These are phyloP conservation scores for Alnus rubra DNA, from an alignment of 306 rosid genomes.

Conservation along the genomic window DNA sequence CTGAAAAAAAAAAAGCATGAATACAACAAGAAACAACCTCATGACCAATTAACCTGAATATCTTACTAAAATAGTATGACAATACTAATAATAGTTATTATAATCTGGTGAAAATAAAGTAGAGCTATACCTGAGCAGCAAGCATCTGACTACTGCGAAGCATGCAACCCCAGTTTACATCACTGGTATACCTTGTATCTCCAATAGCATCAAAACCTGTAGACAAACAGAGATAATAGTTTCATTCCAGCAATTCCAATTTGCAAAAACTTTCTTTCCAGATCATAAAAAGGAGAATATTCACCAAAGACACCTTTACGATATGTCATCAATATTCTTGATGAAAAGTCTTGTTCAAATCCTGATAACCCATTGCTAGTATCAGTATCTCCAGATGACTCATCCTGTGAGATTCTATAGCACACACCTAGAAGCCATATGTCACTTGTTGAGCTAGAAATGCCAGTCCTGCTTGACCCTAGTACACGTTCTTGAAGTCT, in stretches of 20 bases:
- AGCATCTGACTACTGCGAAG: slow-evolving; percentile 99
- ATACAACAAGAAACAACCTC: slow-evolving; percentile 10
- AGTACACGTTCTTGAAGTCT: slow-evolving; percentile 78
- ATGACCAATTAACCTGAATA: slow-evolving; percentile 2
- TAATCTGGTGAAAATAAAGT: not conserved
- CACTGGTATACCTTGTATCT: slow-evolving; percentile 84
- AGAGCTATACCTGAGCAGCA: slow-evolving; percentile 75
- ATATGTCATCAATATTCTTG: slow-evolving; percentile 85
- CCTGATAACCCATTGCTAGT: slow-evolving; percentile 47
- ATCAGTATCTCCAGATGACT: slow-evolving; percentile 50
- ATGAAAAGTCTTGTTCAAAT: slow-evolving; percentile 73
- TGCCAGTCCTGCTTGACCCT: slow-evolving; percentile 66
- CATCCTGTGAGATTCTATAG: slow-evolving; percentile 55
- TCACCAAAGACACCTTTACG: slow-evolving; percentile 68
- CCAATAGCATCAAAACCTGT: slow-evolving; percentile 77
- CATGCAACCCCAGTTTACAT: slow-evolving; percentile 98
- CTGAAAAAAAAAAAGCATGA: not conserved
- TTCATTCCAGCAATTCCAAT: slow-evolving; percentile 14
- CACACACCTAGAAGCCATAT: slow-evolving; percentile 93
- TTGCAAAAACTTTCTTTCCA: slow-evolving; percentile 8
- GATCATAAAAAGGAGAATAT: slow-evolving; percentile 18
- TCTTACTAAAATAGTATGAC: not conserved
- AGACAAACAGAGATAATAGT: slow-evolving; percentile 23
- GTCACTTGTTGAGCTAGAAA: slow-evolving; percentile 74
- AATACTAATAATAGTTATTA: not conserved